These are phyloP conservation scores for Ziziphus jujuba DNA, from an alignment of 306 rosid genomes.

Conservation along the genomic window DNA sequence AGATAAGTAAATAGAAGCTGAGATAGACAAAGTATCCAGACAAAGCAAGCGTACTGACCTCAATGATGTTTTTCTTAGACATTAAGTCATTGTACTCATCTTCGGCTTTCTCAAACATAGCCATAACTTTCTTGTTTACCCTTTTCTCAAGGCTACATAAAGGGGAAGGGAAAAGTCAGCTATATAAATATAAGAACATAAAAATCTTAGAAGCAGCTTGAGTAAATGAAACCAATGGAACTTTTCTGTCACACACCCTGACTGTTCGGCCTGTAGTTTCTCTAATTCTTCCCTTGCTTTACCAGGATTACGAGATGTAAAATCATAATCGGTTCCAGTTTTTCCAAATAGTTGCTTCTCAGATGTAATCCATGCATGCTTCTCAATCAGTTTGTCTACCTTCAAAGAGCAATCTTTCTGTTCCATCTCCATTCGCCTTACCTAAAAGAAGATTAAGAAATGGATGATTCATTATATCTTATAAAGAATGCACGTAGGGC, in stretches of 20 bases:
- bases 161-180: background rate
- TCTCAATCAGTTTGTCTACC: slow-evolving; percentile 86
- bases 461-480: slow-evolving; percentile 25
- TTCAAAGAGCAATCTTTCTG: slow-evolving; percentile 80
- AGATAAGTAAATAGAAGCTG: slow-evolving; percentile 35
- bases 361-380: slow-evolving; percentile 90
- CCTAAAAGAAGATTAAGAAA: slow-evolving; percentile 46
- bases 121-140: slow-evolving; percentile 98
- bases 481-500: background rate
- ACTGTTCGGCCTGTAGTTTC: slow-evolving; percentile 77
- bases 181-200: slow-evolving; percentile 1
- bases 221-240: background rate
- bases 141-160: slow-evolving; percentile 92
- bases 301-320: slow-evolving; percentile 60
- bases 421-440: slow-evolving; percentile 80
- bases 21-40: slow-evolving; percentile 20
- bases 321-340: slow-evolving; percentile 94
- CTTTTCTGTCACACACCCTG: slow-evolving; percentile 60
- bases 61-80: slow-evolving; percentile 94
- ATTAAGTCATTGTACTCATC: slow-evolving; percentile 94
- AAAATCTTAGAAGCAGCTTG: background rate
- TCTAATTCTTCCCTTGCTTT: slow-evolving; percentile 76
- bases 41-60: slow-evolving; percentile 48
- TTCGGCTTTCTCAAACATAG: slow-evolving; percentile 99
- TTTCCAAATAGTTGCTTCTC: slow-evolving; percentile 84